Conservation (phyloP, 306 rosid genomes). For the Rosa multiflora region DNA sequence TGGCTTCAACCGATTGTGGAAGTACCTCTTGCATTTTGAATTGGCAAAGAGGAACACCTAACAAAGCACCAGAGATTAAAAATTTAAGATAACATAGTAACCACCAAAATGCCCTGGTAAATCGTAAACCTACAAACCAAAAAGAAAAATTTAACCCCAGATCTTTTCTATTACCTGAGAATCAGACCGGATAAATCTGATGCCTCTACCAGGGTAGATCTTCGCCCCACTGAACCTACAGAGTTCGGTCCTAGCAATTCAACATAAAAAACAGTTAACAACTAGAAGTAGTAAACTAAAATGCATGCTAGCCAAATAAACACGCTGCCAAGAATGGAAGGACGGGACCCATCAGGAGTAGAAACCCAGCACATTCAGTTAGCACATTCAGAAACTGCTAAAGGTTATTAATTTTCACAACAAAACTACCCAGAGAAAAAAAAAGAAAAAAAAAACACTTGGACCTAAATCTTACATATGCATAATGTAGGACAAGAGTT, state of each 20-base stretch:
- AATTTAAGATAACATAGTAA: background rate
- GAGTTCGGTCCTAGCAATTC: constrained; percentile 64
- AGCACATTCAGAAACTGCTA: background rate
- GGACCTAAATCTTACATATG: too few relatives aligned
- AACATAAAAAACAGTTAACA: constrained; percentile 10
- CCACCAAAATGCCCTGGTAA: too few relatives aligned
- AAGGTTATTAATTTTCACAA: background rate
- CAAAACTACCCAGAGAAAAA: background rate
- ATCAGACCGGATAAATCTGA: constrained; percentile 77
- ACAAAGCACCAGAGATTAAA: background rate
- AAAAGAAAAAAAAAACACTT: background rate
- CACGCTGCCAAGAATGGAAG: background rate
- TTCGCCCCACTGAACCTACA: constrained; percentile 87
- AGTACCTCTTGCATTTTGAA: constrained; percentile 78
- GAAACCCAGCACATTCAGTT: background rate
- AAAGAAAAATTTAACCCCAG: background rate
- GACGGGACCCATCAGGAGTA: background rate
- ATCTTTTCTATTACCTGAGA: constrained; percentile 55
- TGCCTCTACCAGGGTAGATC: constrained; percentile 89
- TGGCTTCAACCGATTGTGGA: constrained; percentile 81
- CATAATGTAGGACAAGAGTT: background rate
- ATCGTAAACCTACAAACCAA: background rate
- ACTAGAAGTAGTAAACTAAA: background rate
- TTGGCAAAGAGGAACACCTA: constrained; percentile 76
- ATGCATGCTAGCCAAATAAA: background rate